Base-by-base conservation (phyloP, 2,329 filamentous ascomycete species). In the Talaromyces sp. region DNA sequence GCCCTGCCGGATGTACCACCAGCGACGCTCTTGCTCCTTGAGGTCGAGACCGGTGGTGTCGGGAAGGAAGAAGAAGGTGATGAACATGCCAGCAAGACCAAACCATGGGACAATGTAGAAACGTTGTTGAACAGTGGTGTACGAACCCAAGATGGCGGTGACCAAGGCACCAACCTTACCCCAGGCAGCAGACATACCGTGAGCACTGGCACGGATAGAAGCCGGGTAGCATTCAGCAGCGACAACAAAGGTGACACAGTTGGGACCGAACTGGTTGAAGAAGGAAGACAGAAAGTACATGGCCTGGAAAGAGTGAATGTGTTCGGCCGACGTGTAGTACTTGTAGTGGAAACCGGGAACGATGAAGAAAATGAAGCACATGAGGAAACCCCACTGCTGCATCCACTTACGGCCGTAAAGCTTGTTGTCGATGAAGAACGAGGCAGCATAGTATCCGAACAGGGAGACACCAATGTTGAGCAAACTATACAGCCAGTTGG, bases 261-360 rank as follows among this genome's bases (percentile, higher is more conserved):
- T 98, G 77, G 93, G 93, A 13, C 93, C 93, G 71, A 98, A 98
- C 75, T 98, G 93, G 84, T 97, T 97, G 87, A 98, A 98, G 82
- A 98, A 98, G 26, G 91, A 96, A 8, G 91, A 96, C 68, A 98
- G 76, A 80, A 96, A 97, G 84, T 97, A 97, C 91, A 98, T 96
- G 72, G 93, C 87, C 81, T 97, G 93, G 87, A 98, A 98, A n/a
- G 83, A 81, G 71, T 91, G 87, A 74, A 97, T 89, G 69, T 91
- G 86, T 6, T 81, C 80, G 0, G 82, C 79, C 55, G 81, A 81
- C 21, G 85, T 91, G 81, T 92, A 97, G 84, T 95, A 92, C 0
- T 90, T 74, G 80, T 88, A 96, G 72, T 91, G 82, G 84, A 96
- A 96, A 52, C 89, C 93, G 1, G 93, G 93, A 49, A 97, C 84